Evolutionary conservation across 2,329 filamentous ascomycete species (phyloP).

Genomic region (Fusarium longipes): DNA sequence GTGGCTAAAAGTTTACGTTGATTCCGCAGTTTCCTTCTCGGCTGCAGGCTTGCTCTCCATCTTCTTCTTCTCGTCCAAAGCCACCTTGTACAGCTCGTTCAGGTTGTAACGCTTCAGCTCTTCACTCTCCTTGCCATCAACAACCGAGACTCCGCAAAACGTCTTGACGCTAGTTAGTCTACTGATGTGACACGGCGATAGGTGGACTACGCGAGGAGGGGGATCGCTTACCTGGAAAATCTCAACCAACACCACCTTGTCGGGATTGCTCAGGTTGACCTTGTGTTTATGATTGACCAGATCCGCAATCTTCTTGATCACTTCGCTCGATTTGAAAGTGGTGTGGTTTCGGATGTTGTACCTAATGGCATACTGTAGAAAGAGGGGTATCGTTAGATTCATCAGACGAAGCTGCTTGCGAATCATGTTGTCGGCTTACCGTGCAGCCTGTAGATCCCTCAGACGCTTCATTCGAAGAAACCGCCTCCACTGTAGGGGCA

Average conservation of each 20-base stretch:
- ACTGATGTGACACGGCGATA: slow-evolving; percentile 22
- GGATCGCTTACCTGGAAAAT: slow-evolving; percentile 74
- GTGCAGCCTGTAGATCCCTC: slow-evolving; percentile 49
- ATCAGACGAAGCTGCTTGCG: slow-evolving; percentile 10
- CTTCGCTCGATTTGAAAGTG: slow-evolving; percentile 71
- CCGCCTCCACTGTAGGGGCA: slow-evolving; percentile 19
- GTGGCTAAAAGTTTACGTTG: slow-evolving; percentile 31
- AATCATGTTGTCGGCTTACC: slow-evolving; percentile 53
- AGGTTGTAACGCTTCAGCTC: slow-evolving; percentile 81
- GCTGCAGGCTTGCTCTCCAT: slow-evolving; percentile 30
- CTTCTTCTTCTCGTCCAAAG: slow-evolving; percentile 30
- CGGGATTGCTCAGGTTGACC: slow-evolving; percentile 81
- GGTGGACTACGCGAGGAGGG: slow-evolving; percentile 33
- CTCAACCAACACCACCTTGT: slow-evolving; percentile 83
- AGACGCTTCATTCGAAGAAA: slow-evolving; percentile 28
- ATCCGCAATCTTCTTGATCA: slow-evolving; percentile 78
- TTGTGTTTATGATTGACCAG: slow-evolving; percentile 75
- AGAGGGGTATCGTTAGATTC: slow-evolving; percentile 26
- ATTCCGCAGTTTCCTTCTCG: slow-evolving; percentile 33
- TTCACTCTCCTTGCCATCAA: slow-evolving; percentile 76
- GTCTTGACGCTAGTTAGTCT: slow-evolving; percentile 62
- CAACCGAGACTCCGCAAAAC: slow-evolving; percentile 82
- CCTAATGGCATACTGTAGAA: slow-evolving; percentile 80
- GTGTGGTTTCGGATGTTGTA: slow-evolving; percentile 81
- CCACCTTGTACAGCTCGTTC: slow-evolving; percentile 72